Conservation (phyloP, 257 asterid species). For the Salvia splendens region DNA sequence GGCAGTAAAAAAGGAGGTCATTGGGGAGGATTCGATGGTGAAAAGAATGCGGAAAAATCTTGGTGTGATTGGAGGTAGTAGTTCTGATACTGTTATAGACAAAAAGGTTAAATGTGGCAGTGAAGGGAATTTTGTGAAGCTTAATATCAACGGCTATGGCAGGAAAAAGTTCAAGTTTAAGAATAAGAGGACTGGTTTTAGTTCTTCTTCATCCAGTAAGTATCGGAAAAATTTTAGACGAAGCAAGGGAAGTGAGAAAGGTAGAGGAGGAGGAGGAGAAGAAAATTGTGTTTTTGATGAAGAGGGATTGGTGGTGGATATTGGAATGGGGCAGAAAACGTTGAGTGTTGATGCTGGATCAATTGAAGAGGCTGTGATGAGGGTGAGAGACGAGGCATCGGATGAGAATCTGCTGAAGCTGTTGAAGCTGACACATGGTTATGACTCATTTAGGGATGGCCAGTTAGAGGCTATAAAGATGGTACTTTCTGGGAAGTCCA, state of each 20-base stretch:
- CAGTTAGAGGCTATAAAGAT: conserved; percentile 86
- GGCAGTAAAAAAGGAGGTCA: conserved; percentile 27
- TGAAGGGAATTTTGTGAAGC: conserved; percentile 95
- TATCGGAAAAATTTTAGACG: conserved; percentile 45
- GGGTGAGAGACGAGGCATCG: conserved; percentile 64
- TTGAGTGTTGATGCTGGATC: conserved; percentile 34
- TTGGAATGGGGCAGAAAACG: conserved; percentile 38
- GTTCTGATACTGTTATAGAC: conserved; percentile 32
- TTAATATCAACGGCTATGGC: conserved; percentile 89
- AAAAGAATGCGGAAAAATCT: conserved; percentile 48
- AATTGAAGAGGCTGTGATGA: conserved; percentile 71
- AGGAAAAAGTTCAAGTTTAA: conserved; percentile 62
- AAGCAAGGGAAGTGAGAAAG: conserved; percentile 39
- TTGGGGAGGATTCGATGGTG: conserved; percentile 13
- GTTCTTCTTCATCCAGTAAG: conserved; percentile 49
- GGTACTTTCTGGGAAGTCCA: conserved; percentile 74
- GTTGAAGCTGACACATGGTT: conserved; percentile 77
- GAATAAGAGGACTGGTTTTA: conserved; percentile 48
- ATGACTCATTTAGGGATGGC: conserved; percentile 78
- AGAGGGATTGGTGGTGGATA: conserved; percentile 57
- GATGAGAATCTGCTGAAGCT: conserved; percentile 69
- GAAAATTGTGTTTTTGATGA: conserved; percentile 50
- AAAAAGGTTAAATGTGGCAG: conserved; percentile 54
- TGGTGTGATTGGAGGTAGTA: conserved; percentile 51
- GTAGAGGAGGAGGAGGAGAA: conserved; percentile 36